phyloP scores from a whole-genome alignment of 495 filamentous ascomycete species.

The Evernia prunastri region DNA sequence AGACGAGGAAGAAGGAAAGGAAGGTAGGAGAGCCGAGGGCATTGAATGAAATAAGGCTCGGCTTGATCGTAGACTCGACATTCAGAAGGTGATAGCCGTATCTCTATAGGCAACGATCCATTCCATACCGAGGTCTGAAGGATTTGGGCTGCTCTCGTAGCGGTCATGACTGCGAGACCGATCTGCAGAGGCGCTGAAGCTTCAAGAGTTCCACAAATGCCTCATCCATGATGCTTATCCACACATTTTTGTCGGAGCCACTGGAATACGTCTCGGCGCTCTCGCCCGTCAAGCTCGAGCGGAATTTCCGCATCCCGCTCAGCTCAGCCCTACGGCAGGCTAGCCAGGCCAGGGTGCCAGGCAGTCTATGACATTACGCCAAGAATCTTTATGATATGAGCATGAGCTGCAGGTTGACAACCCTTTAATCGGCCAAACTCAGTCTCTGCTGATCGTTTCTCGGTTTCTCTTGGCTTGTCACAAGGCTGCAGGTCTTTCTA shows the following conservation, averaged over 20 bases:
- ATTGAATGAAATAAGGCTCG: constrained; percentile 50
- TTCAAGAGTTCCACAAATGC: not conserved
- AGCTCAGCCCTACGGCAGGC: not conserved
- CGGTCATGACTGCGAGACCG: constrained; percentile 15
- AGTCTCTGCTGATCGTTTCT: not conserved
- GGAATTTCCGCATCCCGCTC: too few species aligned
- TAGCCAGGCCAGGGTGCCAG: too few species aligned
- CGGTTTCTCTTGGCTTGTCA: not conserved
- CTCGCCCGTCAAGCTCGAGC: too few species aligned
- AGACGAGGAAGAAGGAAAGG: constrained; percentile 72
- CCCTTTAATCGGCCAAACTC: too few species aligned
- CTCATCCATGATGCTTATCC: constrained; percentile 1
- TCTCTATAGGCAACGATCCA: constrained; percentile 46
- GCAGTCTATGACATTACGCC: too few species aligned
- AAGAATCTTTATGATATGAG: not conserved
- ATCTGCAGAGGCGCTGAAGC: not conserved
- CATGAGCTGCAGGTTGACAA: not conserved
- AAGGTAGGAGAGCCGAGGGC: constrained; percentile 55
- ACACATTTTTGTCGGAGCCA: constrained; percentile 5
- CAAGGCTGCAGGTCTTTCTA: not conserved
- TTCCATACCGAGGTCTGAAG: constrained; percentile 47
- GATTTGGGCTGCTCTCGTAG: constrained; percentile 6
- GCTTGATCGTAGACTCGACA: constrained; percentile 49
- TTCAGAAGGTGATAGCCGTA: constrained; percentile 46
- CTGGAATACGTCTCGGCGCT: too few species aligned